Conservation (phyloP, 768 basidiomycete species). For the Termitomyces sp. region DNA sequence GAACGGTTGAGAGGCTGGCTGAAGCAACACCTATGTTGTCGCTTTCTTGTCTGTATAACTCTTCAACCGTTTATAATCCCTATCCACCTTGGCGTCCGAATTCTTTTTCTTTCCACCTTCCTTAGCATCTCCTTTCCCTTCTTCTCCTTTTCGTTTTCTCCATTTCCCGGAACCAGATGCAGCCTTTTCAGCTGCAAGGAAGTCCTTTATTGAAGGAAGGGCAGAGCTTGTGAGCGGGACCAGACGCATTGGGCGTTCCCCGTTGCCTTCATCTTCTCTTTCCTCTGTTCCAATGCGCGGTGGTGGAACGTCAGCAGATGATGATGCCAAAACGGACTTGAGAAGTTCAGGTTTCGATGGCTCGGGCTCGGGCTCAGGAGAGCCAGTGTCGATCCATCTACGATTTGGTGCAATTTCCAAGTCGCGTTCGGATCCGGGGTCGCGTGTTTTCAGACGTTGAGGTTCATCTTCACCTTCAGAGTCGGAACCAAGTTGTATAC, state of each 20-base stretch:
- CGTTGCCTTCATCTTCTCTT: conserved; percentile 39
- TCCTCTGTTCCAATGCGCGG: conserved; percentile 26
- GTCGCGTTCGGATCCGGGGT: not conserved
- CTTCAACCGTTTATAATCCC: conserved; percentile 53
- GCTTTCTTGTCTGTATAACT: conserved; percentile 39
- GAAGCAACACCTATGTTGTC: conserved; percentile 2
- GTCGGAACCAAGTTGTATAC: conserved; percentile 49
- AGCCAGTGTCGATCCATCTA: conserved; percentile 41
- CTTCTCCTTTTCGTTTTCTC: conserved; percentile 49
- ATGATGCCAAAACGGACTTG: conserved; percentile 9
- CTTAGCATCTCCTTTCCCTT: conserved; percentile 38
- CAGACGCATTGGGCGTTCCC: conserved; percentile 48
- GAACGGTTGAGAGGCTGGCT: not conserved
- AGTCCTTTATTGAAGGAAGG: conserved; percentile 76
- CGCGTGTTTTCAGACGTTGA: conserved; percentile 6
- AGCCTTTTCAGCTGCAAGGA: conserved; percentile 74
- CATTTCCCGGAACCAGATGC: conserved; percentile 58
- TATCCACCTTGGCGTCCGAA: conserved; percentile 43
- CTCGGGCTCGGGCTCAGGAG: conserved; percentile 26
- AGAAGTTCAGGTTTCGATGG: conserved; percentile 12
- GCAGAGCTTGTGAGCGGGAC: conserved; percentile 75
- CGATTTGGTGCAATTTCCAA: conserved; percentile 8
- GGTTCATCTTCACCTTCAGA: conserved; percentile 47
- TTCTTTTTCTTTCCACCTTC: conserved; percentile 31
- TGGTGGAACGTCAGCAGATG: conserved; percentile 1